A percentile compares a stretch with the other conserved stretches of the same genome.
Conservation (phyloP, 75 land plant genomes). For the Cunninghamia lanceolata region DNA sequence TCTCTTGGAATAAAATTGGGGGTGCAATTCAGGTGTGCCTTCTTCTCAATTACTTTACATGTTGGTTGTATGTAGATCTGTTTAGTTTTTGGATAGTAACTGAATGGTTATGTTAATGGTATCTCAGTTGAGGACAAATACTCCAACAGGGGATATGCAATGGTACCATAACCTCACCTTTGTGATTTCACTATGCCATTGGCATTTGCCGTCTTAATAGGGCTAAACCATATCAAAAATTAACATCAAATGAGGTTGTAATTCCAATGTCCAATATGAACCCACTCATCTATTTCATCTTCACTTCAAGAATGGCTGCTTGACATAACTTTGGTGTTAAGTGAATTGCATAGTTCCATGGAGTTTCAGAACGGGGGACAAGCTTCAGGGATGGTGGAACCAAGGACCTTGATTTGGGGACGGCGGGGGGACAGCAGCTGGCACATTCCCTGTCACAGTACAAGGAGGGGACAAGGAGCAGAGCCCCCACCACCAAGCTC, state of each 20-base stretch:
- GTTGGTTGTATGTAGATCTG: background rate
- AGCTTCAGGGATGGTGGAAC: no score
- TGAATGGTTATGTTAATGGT: background rate
- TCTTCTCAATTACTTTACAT: constrained; percentile 2
- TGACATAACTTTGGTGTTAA: background rate
- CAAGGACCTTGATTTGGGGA: no score
- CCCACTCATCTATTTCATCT: background rate
- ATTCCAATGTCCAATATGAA: background rate
- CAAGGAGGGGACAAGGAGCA: no score
- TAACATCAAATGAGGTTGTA: background rate
- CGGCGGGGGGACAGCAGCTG: no score
- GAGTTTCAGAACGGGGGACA: no score
- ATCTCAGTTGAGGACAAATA: background rate
- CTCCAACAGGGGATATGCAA: background rate
- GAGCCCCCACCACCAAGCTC: no score
- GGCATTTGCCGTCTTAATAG: background rate
- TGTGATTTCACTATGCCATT: background rate
- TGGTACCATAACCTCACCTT: background rate
- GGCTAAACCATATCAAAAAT: background rate
- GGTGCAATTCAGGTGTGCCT: constrained; percentile 85
- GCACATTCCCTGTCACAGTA: no score
- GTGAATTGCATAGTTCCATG: background rate
- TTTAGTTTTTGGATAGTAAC: background rate
- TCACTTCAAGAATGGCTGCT: background rate
- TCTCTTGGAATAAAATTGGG: constrained; percentile 93